phyloP scores from a whole-genome alignment of 495 filamentous ascomycete genomes.

The Penicillium crystallinum region DNA sequence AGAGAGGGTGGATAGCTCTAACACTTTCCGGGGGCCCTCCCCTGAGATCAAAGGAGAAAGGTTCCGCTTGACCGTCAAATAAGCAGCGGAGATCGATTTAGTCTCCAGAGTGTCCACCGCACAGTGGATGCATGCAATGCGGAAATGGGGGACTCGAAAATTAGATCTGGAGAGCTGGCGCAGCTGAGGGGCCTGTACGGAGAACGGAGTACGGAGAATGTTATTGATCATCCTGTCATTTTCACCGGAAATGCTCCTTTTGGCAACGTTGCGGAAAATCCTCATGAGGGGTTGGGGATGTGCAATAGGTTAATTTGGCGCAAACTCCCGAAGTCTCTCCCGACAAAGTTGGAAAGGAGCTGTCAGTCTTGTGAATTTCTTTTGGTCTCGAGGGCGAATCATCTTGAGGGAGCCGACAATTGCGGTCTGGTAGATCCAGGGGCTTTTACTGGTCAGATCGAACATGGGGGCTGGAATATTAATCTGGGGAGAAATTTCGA shows the following conservation, averaged over 20 bases:
- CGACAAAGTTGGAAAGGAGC: not conserved
- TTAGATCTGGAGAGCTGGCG: not conserved
- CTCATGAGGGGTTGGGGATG: not conserved
- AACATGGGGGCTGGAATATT: not conserved
- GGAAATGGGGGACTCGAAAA: not conserved
- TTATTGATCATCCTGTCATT: not conserved
- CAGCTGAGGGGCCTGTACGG: not conserved
- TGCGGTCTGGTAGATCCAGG: slow-evolving; percentile 25
- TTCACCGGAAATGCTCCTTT: too few species aligned
- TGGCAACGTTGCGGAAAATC: too few species aligned
- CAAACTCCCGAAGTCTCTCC: not conserved
- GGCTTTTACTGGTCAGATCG: slow-evolving; percentile 13
- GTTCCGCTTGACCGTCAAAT: slow-evolving; percentile 1
- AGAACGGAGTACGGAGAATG: not conserved
- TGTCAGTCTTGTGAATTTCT: slow-evolving; percentile 1
- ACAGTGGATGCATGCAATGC: not conserved
- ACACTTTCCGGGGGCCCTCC: not conserved
- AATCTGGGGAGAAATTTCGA: not conserved
- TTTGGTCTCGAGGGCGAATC: slow-evolving; percentile 14
- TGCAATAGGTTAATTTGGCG: not conserved
- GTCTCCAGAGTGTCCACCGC: not conserved
- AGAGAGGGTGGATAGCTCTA: not conserved
- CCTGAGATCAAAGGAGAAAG: not conserved
- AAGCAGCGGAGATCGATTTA: slow-evolving; percentile 4
- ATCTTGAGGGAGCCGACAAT: not conserved